Evolutionary conservation across 495 filamentous ascomycete species (phyloP), one percentile per base, ranked within the genome.

Genomic region (Tuber brumale): DNA sequence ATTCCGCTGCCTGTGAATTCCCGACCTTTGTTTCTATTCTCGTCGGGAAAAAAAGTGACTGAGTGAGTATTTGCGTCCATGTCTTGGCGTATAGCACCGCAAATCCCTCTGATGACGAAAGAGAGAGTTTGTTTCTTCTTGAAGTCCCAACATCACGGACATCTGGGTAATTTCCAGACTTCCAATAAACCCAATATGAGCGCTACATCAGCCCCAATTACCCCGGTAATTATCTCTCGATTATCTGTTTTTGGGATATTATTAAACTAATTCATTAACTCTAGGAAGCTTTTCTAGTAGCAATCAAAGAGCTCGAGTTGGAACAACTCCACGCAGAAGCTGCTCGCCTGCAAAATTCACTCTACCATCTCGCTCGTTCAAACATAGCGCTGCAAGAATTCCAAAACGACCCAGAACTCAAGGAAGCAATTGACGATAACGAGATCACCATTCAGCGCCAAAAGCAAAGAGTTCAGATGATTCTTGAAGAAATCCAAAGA

Each of bases 341-440:
- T 66, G 86, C 87, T 74, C 91, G 93, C 76, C 86, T 93, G n/a
- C 86, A 85, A 69, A 92, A 92, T 84, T 88, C 87, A 69, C 89
- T 92, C 79, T 83, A 86, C 12, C 91, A 93, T 77, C 88, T 93
- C 7, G 81, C 85, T 31, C 84, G 85, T 76, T 90, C 88, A 21
- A 92, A 93, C 82, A 74, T 82, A 27, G 87, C 90, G 76, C 83
- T 92, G 37, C 81, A 85, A 61, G 85, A 86, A 70, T 86, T 88
- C 21, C 82, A 85, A 1, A 88, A 88, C 69, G 87, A 91, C 76
- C 71, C 74, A 31, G 87, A 88, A 51, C 89, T 87, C 79, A 80
- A 74, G 44, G 84, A 90, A 82, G 82, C 89, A 18, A 77, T 82
- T 16, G 76, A 80, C 9, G 91, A 93, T 84, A 93, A 93, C 79